phyloP scores from a whole-genome alignment of 2,329 filamentous ascomycete species.

The Colletotrichum eremochloae region DNA sequence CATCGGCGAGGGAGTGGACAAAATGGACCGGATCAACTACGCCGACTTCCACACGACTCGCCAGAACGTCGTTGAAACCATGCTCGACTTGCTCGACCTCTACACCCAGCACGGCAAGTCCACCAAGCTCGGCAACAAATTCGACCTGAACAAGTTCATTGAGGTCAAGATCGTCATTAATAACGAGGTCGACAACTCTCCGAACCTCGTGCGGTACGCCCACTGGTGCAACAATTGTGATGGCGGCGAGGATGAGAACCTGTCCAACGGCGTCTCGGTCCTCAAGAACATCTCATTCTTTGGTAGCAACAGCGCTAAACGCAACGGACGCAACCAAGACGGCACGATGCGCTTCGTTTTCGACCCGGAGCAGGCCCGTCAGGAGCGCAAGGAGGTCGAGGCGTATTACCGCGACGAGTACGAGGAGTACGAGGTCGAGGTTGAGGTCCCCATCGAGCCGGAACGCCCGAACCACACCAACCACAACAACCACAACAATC shows the following conservation, averaged over 20 bases:
- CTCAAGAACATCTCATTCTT: slow-evolving; percentile 55
- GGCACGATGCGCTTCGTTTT: slow-evolving; percentile 93
- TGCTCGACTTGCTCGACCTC: slow-evolving; percentile 91
- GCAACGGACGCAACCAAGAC: slow-evolving; percentile 65
- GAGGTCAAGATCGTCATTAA: slow-evolving; percentile 90
- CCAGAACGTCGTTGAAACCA: slow-evolving; percentile 76
- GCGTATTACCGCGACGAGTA: slow-evolving; percentile 80
- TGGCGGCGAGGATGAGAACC: slow-evolving; percentile 53
- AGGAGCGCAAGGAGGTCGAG: slow-evolving; percentile 77
- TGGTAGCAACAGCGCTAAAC: slow-evolving; percentile 54
- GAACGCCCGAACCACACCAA: slow-evolving; percentile 40
- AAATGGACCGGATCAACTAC: slow-evolving; percentile 63
- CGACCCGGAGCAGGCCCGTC: slow-evolving; percentile 79
- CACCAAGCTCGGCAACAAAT: slow-evolving; percentile 80
- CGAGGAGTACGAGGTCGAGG: slow-evolving; percentile 82
- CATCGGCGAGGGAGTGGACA: slow-evolving; percentile 66
- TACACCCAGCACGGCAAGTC: slow-evolving; percentile 86
- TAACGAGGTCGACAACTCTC: slow-evolving; percentile 77
- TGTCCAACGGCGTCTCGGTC: slow-evolving; percentile 54
- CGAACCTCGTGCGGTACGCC: slow-evolving; percentile 73
- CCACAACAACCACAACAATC: slow-evolving; percentile 11
- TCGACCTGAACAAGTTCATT: slow-evolving; percentile 84
- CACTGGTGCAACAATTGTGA: slow-evolving; percentile 69
- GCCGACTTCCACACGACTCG: slow-evolving; percentile 62
- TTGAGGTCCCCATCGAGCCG: slow-evolving; percentile 72